A percentile compares a stretch with the other conserved stretches of the same genome.
phyloP scores from a whole-genome alignment of 2,329 filamentous ascomycete genomes.

The Alternaria brassicae region DNA sequence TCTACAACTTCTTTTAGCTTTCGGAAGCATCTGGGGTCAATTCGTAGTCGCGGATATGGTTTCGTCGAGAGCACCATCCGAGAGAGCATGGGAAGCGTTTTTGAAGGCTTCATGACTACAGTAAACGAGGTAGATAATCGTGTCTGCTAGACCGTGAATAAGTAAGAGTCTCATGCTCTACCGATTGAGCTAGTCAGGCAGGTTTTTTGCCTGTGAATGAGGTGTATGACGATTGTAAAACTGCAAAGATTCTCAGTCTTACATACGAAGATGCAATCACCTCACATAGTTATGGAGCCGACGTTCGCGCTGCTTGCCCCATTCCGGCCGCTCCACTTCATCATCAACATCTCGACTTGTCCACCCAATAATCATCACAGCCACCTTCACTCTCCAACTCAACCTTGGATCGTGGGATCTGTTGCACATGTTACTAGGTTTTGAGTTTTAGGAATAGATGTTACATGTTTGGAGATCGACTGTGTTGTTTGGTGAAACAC shows the following conservation, averaged over 20 bases:
- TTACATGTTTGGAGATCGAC: constrained; percentile 29
- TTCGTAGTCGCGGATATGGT: background rate
- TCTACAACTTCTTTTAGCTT: background rate
- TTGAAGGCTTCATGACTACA: background rate
- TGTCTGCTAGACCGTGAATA: no score
- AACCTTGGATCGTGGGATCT: background rate
- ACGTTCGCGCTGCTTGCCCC: constrained; percentile 7
- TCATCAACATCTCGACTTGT: constrained; percentile 2
- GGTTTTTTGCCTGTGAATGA: no score
- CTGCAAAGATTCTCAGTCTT: background rate
- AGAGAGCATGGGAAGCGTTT: background rate
- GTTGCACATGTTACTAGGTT: constrained; percentile 6
- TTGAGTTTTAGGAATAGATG: constrained; percentile 12
- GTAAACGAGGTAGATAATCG: no score
- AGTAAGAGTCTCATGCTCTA: no score
- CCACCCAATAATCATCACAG: constrained; percentile 6
- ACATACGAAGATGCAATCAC: background rate
- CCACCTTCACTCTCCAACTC: background rate
- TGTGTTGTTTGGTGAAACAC: constrained; percentile 34
- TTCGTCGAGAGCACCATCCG: background rate
- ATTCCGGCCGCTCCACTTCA: constrained; percentile 3
- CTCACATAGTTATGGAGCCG: background rate
- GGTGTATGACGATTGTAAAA: background rate
- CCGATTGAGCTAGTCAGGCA: no score
- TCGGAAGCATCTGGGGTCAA: background rate